Evolutionary conservation across 1,284 basidiomycete species (phyloP).

Genomic region (Rhodotorula sp.): DNA sequence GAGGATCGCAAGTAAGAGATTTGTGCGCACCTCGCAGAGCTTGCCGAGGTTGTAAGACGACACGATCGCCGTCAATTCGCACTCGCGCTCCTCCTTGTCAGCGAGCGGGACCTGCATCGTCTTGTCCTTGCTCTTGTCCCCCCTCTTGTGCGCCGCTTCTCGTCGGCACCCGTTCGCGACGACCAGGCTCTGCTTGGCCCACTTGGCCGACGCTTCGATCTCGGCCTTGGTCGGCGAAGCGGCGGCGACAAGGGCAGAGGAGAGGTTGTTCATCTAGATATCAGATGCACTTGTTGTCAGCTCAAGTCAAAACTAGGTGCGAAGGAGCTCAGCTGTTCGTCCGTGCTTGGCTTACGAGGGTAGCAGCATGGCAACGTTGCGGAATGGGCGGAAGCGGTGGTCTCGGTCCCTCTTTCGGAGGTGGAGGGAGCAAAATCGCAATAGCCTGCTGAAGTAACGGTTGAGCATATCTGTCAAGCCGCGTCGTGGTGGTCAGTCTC

Average conservation of each 20-base stretch:
- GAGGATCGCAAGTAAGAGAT: background rate
- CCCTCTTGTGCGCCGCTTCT: slow-evolving; percentile 20
- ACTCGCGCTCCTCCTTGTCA: slow-evolving; percentile 37
- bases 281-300: background rate
- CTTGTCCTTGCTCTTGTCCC: background rate
- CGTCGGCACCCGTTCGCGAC: slow-evolving; percentile 27
- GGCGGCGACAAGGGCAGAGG: slow-evolving; percentile 32
- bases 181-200: slow-evolving; percentile 33
- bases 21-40: slow-evolving; percentile 29
- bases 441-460: slow-evolving; percentile 38
- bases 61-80: slow-evolving; percentile 37
- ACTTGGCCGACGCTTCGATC: slow-evolving; percentile 29
- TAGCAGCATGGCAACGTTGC: slow-evolving; percentile 37
- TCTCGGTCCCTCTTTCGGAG: slow-evolving; percentile 20
- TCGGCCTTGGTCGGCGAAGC: slow-evolving; percentile 13
- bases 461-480: slow-evolving; percentile 25
- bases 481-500: background rate
- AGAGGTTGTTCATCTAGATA: slow-evolving; percentile 40
- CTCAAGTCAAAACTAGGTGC: background rate
- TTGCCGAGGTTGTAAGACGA: slow-evolving; percentile 38
- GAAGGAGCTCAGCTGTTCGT: too few species aligned
- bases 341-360: slow-evolving; percentile 20
- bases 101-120: slow-evolving; percentile 12
- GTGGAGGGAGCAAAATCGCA: slow-evolving; percentile 32
- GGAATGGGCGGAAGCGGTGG: slow-evolving; percentile 19